Percentiles rank a stretch among this genome's conserved stretches.
Evolutionary conservation across 2,329 filamentous ascomycete genomes (phyloP).

Genomic region (Sporothrix pseudoabietina): DNA sequence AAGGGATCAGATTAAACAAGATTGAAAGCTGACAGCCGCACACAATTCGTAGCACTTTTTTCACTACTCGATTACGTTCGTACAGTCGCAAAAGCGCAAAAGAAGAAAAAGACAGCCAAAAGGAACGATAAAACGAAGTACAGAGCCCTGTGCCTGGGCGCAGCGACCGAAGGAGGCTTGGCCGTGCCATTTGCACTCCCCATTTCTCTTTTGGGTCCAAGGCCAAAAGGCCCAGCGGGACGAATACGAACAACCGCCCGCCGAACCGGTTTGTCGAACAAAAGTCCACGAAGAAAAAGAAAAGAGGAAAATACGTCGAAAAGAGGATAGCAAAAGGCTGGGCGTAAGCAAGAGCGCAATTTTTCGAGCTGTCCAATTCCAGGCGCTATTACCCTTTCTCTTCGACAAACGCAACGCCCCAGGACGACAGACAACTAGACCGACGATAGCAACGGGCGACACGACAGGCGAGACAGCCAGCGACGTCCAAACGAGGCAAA

Average conservation of each 20-base stretch:
- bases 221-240: background rate
- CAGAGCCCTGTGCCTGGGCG: slow-evolving; percentile 4
- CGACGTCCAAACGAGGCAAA: background rate
- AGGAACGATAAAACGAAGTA: background rate
- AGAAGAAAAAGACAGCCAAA: background rate
- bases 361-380: background rate
- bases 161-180: slow-evolving; percentile 15
- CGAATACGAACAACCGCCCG: background rate
- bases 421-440: background rate
- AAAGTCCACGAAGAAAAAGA: background rate
- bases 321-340: slow-evolving; percentile 15
- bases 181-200: background rate
- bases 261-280: background rate
- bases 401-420: background rate
- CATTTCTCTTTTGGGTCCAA: background rate
- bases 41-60: background rate
- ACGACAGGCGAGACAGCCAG: background rate
- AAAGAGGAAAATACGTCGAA: background rate
- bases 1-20: background rate
- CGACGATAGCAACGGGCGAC: background rate
- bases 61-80: background rate
- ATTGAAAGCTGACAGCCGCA: background rate
- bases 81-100: background rate
- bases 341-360: slow-evolving; percentile 12
- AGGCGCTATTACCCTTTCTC: background rate